Percentiles rank a stretch among this genome's conserved stretches.
These are phyloP conservation scores for Cutaneotrichosporon cavernicola DNA, from an alignment of 1,284 basidiomycete genomes.

Conservation along the genomic window DNA sequence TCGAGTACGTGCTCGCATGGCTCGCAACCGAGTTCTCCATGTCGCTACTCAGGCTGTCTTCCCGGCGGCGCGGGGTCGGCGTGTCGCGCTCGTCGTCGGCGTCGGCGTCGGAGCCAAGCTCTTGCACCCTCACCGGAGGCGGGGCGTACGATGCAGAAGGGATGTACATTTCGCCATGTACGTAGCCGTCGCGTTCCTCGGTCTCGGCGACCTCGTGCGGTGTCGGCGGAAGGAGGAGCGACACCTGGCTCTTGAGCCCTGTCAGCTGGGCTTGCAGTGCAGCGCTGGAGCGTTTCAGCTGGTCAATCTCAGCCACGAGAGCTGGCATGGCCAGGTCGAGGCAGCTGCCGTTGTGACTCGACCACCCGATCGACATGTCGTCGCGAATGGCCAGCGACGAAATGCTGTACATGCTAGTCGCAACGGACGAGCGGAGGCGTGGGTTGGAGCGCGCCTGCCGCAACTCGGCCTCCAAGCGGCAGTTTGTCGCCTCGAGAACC, in stretches of 20 bases:
- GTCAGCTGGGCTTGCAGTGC: conserved; percentile 10
- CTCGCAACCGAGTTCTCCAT: neutral
- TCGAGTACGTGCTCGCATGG: neutral
- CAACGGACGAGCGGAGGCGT: neutral
- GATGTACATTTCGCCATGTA: neutral
- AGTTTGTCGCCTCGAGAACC: conserved; percentile 8
- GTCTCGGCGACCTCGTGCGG: conserved; percentile 4
- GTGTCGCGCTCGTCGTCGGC: conserved; percentile 3
- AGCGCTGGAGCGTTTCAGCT: conserved; percentile 8
- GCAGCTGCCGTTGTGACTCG: neutral
- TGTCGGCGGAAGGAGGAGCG: conserved; percentile 11
- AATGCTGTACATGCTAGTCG: conserved; percentile 4
- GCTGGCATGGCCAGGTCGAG: conserved; percentile 11
- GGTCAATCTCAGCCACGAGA: conserved; percentile 17
- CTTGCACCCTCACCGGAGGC: neutral
- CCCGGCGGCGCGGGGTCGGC: neutral
- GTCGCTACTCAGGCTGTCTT: neutral
- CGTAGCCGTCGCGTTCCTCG: conserved; percentile 8
- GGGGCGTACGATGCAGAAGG: neutral
- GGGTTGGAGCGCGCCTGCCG: neutral
- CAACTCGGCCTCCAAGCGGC: conserved; percentile 8
- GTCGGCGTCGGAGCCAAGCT: neutral
- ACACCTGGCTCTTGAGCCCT: conserved; percentile 13
- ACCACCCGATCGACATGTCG: conserved; percentile 3
- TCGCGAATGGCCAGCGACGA: conserved; percentile 6